Base-by-base conservation (phyloP, 1,139 yeast species). In the Yamadazyma taylorii region DNA sequence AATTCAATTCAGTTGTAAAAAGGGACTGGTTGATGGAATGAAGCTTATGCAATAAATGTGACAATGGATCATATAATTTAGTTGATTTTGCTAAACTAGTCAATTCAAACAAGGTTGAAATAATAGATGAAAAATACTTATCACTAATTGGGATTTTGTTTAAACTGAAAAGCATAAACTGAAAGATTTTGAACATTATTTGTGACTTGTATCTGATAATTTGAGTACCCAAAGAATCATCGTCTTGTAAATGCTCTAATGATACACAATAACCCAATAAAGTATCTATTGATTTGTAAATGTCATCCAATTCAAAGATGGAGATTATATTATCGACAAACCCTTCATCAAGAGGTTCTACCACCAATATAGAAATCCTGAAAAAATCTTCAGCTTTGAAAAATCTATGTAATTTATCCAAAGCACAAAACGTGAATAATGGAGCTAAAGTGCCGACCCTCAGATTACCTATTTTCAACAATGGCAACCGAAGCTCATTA, bases 91-190 rank as follows among this genome's bases (percentile, higher is more conserved):
- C 55, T 8, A 66, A 46, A 11, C 60, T 58, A 3, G 66, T 61
- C 39, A 70, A 52, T 27, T 63, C 66, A 36, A 69, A 60, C 19
- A 69, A 52, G 24, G 50, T 55, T 4, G 55, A 42, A 3, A 61
- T 42, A 5, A 69, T 43, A 19, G 55, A 51, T 41, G 58, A 56
- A 40, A 65, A 66, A 28, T 55, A 51, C 13, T 56, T 56, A 41
- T 66, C 73, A 25, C 61, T 57, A 3, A 69, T 61, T 0, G 72
- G 68, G 12, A 64, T 53, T 38, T 54, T 57, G 19, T 61, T 60
- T 24, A 60, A 51, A 1, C 66, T 56, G 15, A 47, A 43, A 16
- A 42, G 40, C 41, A 69, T 52, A 19, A 66, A 56, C 9, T 53
- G 55, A 22, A 70, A 51, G 6, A 69, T 46, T 55, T 53, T 56